Evolutionary conservation across 2,329 filamentous ascomycete species (phyloP).

Genomic region (Exutisphaerella laricina): DNA sequence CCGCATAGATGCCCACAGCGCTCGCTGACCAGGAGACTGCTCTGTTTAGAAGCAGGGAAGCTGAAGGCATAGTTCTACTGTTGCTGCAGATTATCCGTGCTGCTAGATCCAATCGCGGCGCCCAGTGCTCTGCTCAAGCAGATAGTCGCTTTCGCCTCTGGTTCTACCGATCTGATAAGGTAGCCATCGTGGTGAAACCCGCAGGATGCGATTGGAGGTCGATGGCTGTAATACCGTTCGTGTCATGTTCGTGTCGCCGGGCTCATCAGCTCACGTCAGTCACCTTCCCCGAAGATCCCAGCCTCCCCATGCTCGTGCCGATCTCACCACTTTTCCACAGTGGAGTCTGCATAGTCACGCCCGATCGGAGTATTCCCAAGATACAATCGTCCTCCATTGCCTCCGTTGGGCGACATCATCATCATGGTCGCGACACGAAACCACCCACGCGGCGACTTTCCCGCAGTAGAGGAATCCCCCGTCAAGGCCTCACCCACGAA

Average conservation of each 20-base stretch:
- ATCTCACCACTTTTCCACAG: constrained; percentile 1
- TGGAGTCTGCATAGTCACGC: neutral
- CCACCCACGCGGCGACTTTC: constrained; percentile 46
- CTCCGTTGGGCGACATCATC: constrained; percentile 14
- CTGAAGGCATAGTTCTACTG: constrained; percentile 10
- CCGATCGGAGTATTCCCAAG: neutral
- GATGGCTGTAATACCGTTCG: too few relatives aligned
- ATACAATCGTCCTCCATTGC: neutral
- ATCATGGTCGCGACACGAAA: constrained; percentile 54
- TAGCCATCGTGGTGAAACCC: too few relatives aligned
- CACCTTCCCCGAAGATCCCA: too few relatives aligned
- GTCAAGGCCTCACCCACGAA: constrained; percentile 21
- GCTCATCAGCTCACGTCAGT: too few relatives aligned
- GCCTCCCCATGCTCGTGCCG: too few relatives aligned
- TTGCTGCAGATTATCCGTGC: too few relatives aligned
- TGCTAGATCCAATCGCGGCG: too few relatives aligned
- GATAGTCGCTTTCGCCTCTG: too few relatives aligned
- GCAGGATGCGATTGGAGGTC: too few relatives aligned
- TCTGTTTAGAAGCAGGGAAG: constrained; percentile 10
- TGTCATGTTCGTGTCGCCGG: too few relatives aligned
- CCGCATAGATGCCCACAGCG: constrained; percentile 26
- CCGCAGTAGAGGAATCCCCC: constrained; percentile 1
- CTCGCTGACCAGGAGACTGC: constrained; percentile 16
- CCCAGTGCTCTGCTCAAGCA: too few relatives aligned
- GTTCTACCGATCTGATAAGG: too few relatives aligned